Evolutionary conservation across 1,139 yeast genomes (phyloP).

Genomic region (Protomyces pachydermus): DNA sequence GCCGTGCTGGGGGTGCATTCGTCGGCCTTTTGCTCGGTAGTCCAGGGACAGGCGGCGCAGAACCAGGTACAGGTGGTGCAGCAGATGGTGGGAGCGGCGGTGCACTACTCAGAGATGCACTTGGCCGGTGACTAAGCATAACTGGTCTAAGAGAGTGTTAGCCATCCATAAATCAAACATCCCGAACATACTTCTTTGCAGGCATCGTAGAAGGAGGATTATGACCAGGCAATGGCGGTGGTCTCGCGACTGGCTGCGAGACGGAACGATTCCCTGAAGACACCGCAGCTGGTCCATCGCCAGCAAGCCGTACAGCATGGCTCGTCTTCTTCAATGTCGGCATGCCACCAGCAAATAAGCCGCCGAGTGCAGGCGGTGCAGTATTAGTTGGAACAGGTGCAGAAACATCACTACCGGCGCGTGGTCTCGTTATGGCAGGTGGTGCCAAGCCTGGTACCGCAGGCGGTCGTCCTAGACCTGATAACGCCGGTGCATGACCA

Average conservation of each 20-base stretch:
- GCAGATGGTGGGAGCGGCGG: conserved; percentile 36
- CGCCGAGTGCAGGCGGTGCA: conserved; percentile 61
- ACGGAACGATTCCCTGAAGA: conserved; percentile 35
- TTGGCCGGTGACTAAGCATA: not conserved
- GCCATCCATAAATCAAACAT: not conserved
- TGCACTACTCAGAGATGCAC: conserved; percentile 19
- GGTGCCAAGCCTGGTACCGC: conserved; percentile 30
- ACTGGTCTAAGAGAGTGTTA: conserved; percentile 29
- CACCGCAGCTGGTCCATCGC: conserved; percentile 29
- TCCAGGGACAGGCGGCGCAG: conserved; percentile 34
- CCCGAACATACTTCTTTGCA: not conserved
- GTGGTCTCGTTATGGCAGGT: conserved; percentile 25
- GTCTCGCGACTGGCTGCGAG: conserved; percentile 34
- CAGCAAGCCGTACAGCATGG: conserved; percentile 44
- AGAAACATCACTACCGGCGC: conserved; percentile 37
- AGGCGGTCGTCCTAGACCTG: conserved; percentile 29
- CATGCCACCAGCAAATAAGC: conserved; percentile 78
- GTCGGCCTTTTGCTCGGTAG: conserved; percentile 32
- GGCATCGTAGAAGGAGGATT: conserved; percentile 29
- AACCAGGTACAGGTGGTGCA: conserved; percentile 33
- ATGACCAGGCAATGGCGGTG: conserved; percentile 33
- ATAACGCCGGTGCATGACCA: conserved; percentile 32
- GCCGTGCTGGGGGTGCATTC: not conserved
- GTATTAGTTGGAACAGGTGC: conserved; percentile 32
- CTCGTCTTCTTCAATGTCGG: conserved; percentile 58